Evolutionary conservation across 495 filamentous ascomycete genomes (phyloP).

Genomic region (Tuber borchii): DNA sequence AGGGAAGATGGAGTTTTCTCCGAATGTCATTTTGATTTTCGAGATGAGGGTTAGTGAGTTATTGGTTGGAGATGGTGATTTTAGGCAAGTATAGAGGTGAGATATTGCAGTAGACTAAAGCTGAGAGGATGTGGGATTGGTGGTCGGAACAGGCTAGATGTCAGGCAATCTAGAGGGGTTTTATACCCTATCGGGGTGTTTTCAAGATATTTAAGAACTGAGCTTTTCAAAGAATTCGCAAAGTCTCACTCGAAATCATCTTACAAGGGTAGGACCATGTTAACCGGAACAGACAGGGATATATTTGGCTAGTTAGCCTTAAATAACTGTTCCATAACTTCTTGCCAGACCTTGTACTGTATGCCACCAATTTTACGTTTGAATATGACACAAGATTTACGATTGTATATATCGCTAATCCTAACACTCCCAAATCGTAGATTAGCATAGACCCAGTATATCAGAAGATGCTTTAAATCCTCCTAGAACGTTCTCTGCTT

Average conservation of each 20-base stretch:
- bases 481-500: too few species aligned
- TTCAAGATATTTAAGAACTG: background rate
- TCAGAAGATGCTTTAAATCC: too few species aligned
- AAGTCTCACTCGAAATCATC: background rate
- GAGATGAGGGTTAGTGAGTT: background rate
- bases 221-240: background rate
- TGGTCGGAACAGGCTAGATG: background rate
- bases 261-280: too few species aligned
- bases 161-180: background rate
- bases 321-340: too few species aligned
- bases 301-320: too few species aligned
- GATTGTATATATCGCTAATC: background rate
- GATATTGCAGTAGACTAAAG: background rate
- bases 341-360: too few species aligned
- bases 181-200: background rate
- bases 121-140: background rate
- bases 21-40: background rate
- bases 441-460: too few species aligned
- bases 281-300: too few species aligned
- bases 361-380: background rate
- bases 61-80: background rate
- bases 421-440: too few species aligned
- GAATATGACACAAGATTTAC: background rate
- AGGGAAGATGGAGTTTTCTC: background rate
- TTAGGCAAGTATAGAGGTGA: background rate